Evolutionary conservation across 2,329 filamentous ascomycete genomes (phyloP), one percentile per base, ranked within the genome.

Genomic region (Diaporthe sp.): DNA sequence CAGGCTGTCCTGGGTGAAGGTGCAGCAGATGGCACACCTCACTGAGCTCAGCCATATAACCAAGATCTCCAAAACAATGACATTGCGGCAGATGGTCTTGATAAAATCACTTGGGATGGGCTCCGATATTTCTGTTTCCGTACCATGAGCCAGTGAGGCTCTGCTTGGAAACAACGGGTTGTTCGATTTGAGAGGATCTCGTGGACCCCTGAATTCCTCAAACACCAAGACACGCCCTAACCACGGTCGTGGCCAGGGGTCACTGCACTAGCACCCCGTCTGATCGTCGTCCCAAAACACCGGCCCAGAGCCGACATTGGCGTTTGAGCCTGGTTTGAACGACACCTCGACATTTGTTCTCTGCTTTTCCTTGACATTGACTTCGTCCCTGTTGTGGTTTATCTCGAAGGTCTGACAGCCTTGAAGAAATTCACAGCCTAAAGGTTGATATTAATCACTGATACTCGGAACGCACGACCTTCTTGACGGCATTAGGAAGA

Each of bases 241-340:
- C 25, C 37, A 30, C n/a, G 69, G 55, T 27, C 53, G 55, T n/a
- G 63, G 32, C 63, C 63, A 51, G 44, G 63, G 63, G 63, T 2
- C 37, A 22, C 47, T 30, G 47, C 63, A 27, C 63, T 68, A 68
- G 47, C 30, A 25, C 35, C 12, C 50, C 39, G 68, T 59, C 68
- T 70, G 68, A 59, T 70, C 53, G 68, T 7, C 68, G 42, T 71
- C 35, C 44, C 55, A 61, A 71, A 71, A 71, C 69, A 61, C 55
- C 44, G 58, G 56, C 55, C 42, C 30, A 61, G n/a, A 61, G 55
- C 55, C 13, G 55, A 35, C n/a, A 39, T 59, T 50, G 30, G 42
- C 55, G 68, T 71, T 71, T 71, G 53, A 37, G 39, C 42, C n/a
- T 61, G 55, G 42, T 32, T 61, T 42, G 15, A 27, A 71, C 55